A percentile compares a stretch with the other conserved stretches of the same genome.
Evolutionary conservation across 495 filamentous ascomycete genomes (phyloP).

Genomic region (Aspergillus indologenus): DNA sequence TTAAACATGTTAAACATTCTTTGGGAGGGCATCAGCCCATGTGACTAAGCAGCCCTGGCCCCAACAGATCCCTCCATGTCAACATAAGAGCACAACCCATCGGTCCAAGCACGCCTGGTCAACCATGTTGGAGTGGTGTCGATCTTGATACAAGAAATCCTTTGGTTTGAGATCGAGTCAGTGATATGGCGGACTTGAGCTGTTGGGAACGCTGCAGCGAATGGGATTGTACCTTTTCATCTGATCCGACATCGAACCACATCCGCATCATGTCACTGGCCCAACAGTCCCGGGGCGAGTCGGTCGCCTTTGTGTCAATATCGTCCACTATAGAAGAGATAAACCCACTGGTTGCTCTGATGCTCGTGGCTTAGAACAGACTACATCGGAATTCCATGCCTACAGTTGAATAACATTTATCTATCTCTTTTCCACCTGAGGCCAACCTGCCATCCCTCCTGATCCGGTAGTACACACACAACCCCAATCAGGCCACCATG

Average conservation of each 20-base stretch:
- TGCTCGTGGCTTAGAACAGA: too few species aligned
- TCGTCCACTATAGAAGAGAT: not conserved
- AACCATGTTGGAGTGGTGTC: not conserved
- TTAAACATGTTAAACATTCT: too few species aligned
- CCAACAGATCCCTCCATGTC: not conserved
- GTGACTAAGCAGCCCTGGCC: not conserved
- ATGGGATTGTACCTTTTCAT: not conserved
- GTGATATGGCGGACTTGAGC: not conserved
- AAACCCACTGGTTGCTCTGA: too few species aligned
- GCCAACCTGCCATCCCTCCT: not conserved
- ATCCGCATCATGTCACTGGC: not conserved
- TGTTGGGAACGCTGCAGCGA: not conserved
- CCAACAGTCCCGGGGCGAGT: not conserved
- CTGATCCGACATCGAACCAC: not conserved
- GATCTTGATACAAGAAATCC: not conserved
- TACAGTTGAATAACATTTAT: too few species aligned
- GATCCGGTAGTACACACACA: too few species aligned
- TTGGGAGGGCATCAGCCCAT: not conserved
- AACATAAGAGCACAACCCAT: not conserved
- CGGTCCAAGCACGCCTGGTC: not conserved
- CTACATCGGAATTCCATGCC: too few species aligned
- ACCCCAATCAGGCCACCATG: conserved; percentile 27
- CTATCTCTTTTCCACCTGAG: too few species aligned
- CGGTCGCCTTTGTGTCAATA: not conserved
- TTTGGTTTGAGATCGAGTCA: too few species aligned